Evolutionary conservation across 2,329 filamentous ascomycete genomes (phyloP).

Genomic region (Sclerotinia glacialis): DNA sequence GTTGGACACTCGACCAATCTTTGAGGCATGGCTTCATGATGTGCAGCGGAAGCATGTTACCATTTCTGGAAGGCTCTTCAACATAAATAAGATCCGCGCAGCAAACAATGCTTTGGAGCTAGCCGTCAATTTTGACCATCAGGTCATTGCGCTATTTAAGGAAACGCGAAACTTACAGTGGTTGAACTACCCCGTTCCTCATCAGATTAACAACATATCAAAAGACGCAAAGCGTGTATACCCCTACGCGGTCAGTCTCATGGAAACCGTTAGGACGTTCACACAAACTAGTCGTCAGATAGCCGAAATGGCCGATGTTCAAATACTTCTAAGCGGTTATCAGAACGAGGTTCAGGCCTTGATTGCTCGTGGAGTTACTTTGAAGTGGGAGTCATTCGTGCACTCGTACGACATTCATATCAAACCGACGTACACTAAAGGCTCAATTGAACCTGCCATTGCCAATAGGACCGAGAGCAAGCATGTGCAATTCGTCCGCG

Average conservation of each 20-base stretch:
- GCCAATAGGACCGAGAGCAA: constrained; percentile 73
- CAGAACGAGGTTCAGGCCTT: constrained; percentile 84
- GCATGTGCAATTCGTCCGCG: constrained; percentile 93
- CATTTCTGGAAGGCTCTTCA: constrained; percentile 89
- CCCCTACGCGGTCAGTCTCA: constrained; percentile 93
- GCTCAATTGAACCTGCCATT: constrained; percentile 56
- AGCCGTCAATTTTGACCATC: constrained; percentile 91
- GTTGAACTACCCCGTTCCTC: constrained; percentile 92
- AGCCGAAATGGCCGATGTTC: constrained; percentile 78
- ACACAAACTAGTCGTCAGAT: constrained; percentile 85
- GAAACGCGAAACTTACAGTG: constrained; percentile 94
- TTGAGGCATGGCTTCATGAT: constrained; percentile 91
- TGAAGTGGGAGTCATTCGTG: constrained; percentile 97
- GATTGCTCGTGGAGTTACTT: constrained; percentile 79
- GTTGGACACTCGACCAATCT: constrained; percentile 89
- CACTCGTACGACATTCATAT: constrained; percentile 92
- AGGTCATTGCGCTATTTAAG: constrained; percentile 97
- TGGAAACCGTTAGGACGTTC: constrained; percentile 96
- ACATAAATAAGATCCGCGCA: constrained; percentile 83
- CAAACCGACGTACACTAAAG: constrained; percentile 59
- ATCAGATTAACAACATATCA: constrained; percentile 90
- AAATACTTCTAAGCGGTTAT: constrained; percentile 84
- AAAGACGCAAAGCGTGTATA: constrained; percentile 99
- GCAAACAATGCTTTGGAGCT: constrained; percentile 86
- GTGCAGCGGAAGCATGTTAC: constrained; percentile 85